Evolutionary conservation across 805 yeast species (phyloP), one percentile per base, ranked within the genome.

Genomic region (Saccharomycopsis schoenii): DNA sequence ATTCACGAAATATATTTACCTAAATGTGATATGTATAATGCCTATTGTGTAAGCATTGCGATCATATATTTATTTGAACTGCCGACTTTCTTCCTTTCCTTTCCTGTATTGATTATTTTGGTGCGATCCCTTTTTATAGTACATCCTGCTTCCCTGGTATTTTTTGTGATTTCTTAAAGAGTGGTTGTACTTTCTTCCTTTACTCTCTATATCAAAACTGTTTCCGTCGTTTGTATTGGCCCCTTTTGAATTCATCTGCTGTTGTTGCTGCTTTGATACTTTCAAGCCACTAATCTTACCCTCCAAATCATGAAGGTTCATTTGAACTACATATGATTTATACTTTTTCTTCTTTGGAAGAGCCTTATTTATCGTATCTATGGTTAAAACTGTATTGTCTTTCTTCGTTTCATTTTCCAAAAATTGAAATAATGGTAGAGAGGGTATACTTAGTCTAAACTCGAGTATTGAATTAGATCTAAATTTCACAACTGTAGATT

Each of bases 291-390:
- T 68, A 15, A 70, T 64, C 59, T 67, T 71, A 4, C 74, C 78
- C 25, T 78, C 81, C 25, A 78, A 65, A 58, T 78, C 80, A 21
- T 71, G 68, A 9, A 76, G 66, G 61, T 77, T 79, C 10, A 78
- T 76, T 59, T 74, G 76, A 2, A 78, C 78, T 17, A 75, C 70
- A 58, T 72, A 73, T 1, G 78, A 74, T 50, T 77, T 68, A 68
- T 75, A 75, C 66, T 69, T 62, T 43, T 55, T 64, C 61, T 39
- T 67, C 55, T 39, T 43, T 37, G 43, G 42, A 36, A 43, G 19
- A 19, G 41, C 43, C 21, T 37, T 50, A 19, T 57, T 57, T 25
- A 29, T 50, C 17, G 57, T 24, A 21, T 36, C 57, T n/a, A 37
- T 24, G n/a, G 58, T 36, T 19, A 36, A n/a, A 1, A 37, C 24